Evolutionary conservation across 805 yeast species (phyloP).

Genomic region (Spathaspora sp.): DNA sequence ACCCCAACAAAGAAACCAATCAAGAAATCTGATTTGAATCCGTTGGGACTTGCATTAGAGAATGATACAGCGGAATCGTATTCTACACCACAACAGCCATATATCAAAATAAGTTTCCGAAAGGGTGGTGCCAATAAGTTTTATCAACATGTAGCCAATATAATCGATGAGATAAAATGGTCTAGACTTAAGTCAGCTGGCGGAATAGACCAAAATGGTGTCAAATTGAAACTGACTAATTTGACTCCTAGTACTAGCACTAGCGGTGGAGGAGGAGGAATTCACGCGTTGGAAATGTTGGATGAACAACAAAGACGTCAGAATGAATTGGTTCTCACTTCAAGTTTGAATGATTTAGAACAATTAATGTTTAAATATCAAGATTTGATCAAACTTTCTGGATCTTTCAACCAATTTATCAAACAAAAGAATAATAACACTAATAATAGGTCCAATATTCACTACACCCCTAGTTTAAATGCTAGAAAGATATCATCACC

Average conservation of each 20-base stretch:
- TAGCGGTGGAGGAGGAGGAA: constrained; percentile 46
- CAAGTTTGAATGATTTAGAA: constrained; percentile 73
- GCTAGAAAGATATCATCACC: constrained; percentile 31
- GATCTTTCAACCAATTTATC: constrained; percentile 26
- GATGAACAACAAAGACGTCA: constrained; percentile 53
- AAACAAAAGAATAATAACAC: neutral
- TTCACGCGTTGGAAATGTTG: constrained; percentile 61
- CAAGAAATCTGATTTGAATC: constrained; percentile 2
- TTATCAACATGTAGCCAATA: constrained; percentile 37
- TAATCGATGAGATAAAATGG: constrained; percentile 52
- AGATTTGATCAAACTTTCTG: constrained; percentile 60
- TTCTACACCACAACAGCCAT: constrained; percentile 24
- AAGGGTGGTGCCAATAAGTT: constrained; percentile 61
- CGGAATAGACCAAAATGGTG: constrained; percentile 33
- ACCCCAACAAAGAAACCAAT: neutral
- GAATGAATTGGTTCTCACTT: constrained; percentile 58
- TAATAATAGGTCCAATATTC: neutral
- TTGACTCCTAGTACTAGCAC: constrained; percentile 3
- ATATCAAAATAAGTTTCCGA: constrained; percentile 72
- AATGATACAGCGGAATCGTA: constrained; percentile 25
- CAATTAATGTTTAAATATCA: constrained; percentile 74
- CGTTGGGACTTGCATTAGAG: constrained; percentile 22
- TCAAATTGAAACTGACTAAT: constrained; percentile 15
- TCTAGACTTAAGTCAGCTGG: constrained; percentile 31
- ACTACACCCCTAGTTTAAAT: constrained; percentile 28